A percentile compares a stretch with the other conserved stretches of the same genome.
Evolutionary conservation across 1,284 basidiomycete genomes (phyloP).

Genomic region (Sporisorium sorghi): DNA sequence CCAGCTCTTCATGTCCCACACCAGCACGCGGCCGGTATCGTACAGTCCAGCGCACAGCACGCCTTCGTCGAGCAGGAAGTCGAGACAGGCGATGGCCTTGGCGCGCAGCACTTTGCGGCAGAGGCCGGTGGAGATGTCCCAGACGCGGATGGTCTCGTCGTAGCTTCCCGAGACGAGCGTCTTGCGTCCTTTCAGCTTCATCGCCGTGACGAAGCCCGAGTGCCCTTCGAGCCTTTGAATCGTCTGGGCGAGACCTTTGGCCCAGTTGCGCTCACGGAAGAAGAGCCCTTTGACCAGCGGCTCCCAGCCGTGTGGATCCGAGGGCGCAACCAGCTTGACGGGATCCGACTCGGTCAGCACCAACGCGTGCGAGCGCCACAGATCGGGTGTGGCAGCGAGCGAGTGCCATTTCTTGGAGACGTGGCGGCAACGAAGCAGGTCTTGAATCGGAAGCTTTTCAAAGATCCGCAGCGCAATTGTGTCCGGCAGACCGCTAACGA

Average conservation of each 20-base stretch:
- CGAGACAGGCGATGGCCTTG: slow-evolving; percentile 89
- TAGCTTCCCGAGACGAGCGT: slow-evolving; percentile 85
- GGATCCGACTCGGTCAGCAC: slow-evolving; percentile 81
- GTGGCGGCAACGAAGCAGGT: slow-evolving; percentile 71
- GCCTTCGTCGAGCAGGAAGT: slow-evolving; percentile 85
- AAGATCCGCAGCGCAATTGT: slow-evolving; percentile 78
- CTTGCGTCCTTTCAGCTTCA: slow-evolving; percentile 77
- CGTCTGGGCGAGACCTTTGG: slow-evolving; percentile 76
- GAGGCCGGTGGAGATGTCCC: slow-evolving; percentile 75
- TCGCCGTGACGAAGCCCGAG: slow-evolving; percentile 86
- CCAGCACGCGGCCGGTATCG: slow-evolving; percentile 77
- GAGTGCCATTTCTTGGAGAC: slow-evolving; percentile 82
- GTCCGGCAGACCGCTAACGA: slow-evolving; percentile 79
- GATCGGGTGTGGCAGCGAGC: slow-evolving; percentile 77
- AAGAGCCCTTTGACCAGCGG: slow-evolving; percentile 83
- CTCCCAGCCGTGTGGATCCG: slow-evolving; percentile 70
- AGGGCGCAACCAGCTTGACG: slow-evolving; percentile 61
- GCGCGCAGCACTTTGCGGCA: slow-evolving; percentile 83
- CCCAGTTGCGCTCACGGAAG: slow-evolving; percentile 87
- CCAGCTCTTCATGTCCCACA: slow-evolving; percentile 48
- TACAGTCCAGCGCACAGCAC: slow-evolving; percentile 92
- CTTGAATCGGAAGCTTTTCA: slow-evolving; percentile 75
- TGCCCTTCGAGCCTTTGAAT: slow-evolving; percentile 84
- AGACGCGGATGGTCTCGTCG: slow-evolving; percentile 74
- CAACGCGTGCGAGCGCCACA: slow-evolving; percentile 83